Conservation (phyloP, 192 early-diverging fungal species). For the Nowakowskiella sp. region DNA sequence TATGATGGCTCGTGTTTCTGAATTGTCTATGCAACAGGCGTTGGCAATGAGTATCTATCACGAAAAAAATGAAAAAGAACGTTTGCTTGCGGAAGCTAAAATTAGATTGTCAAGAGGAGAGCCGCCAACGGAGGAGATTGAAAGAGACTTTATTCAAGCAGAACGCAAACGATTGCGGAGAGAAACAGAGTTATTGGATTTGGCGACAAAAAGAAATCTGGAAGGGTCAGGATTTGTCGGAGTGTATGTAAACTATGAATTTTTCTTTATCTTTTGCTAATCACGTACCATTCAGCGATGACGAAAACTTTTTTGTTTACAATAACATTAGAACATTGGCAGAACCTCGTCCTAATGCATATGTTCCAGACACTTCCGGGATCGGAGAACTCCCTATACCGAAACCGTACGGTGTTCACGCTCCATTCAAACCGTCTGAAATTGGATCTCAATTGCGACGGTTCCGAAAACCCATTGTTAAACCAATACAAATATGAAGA, state of each 20-base stretch:
- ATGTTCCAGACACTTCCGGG: slow-evolving; percentile 40
- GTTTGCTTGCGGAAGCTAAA: slow-evolving; percentile 34
- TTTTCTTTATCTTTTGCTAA: slow-evolving; percentile 8
- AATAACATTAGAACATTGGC: slow-evolving; percentile 39
- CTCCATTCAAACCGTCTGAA: slow-evolving; percentile 51
- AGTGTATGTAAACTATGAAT: slow-evolving; percentile 25
- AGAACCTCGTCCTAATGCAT: slow-evolving; percentile 52
- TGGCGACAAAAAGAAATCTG: slow-evolving; percentile 17
- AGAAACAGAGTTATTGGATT: slow-evolving; percentile 21
- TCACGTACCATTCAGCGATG: slow-evolving; percentile 31
- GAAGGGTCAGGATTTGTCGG: slow-evolving; percentile 31
- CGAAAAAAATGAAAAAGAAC: slow-evolving; percentile 47
- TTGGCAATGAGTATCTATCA: slow-evolving; percentile 52
- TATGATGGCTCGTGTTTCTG: slow-evolving; percentile 51
- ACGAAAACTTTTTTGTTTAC: slow-evolving; percentile 45
- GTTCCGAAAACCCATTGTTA: slow-evolving; percentile 36
- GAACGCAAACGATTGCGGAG: slow-evolving; percentile 22
- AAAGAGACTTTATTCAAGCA: slow-evolving; percentile 35
- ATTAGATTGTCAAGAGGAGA: slow-evolving; percentile 27
- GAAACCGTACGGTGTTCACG: slow-evolving; percentile 47
- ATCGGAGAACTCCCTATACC: slow-evolving; percentile 49
- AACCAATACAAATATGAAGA: slow-evolving; percentile 46
- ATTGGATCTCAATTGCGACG: slow-evolving; percentile 40
- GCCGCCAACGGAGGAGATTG: slow-evolving; percentile 35
- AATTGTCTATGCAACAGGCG: slow-evolving; percentile 56